Evolutionary conservation across 2,329 filamentous ascomycete genomes (phyloP), one percentile per base, ranked within the genome.

Genomic region (Colletotrichum sp.): DNA sequence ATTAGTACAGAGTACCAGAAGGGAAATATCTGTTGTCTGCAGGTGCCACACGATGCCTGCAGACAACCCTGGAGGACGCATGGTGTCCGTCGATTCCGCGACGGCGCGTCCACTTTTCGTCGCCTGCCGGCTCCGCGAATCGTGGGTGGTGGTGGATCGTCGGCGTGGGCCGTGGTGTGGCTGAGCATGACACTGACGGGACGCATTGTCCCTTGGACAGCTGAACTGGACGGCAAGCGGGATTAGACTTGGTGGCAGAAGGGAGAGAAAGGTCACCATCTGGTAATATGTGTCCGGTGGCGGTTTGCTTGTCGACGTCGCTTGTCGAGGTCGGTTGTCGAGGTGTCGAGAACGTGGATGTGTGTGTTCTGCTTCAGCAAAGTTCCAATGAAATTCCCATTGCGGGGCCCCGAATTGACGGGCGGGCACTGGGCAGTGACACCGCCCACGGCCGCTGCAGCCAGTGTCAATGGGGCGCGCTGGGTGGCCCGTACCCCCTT

Each of bases 101-200:
- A 49, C 39, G 59, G 49, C 62, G 69, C 18, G 24, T 18, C 62
- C 68, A 60, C 28, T 32, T 32, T 32, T 57, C 26, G n/a, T 30
- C 52, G n/a, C 34, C 66, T 26, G 36, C 57, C 73, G 55, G 63
- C 69, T 64, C 63, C 70, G 44, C n/a, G 63, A 57, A 72, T 72
- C 39, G 39, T 44, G 18, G 39, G 39, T n/a, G 39, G 9, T 65
- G 28, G 28, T 64, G 71, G 59, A 26, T 28, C 26, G 34, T 62
- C 15, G 21, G 8, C 52, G 63, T 72, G 52, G 68, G 36, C 63
- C 55, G 57, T 30, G 69, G 73, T 70, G 73, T 75, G 69, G 72
- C 72, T 65, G 68, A 71, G 68, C 72, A 71, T 66, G 34, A 75
- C 28, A 55, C n/a, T 44, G 57, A 68, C 69, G 57, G 55, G 73